Conservation (phyloP, 2,329 filamentous ascomycete genomes). For the Cadophora sp. region DNA sequence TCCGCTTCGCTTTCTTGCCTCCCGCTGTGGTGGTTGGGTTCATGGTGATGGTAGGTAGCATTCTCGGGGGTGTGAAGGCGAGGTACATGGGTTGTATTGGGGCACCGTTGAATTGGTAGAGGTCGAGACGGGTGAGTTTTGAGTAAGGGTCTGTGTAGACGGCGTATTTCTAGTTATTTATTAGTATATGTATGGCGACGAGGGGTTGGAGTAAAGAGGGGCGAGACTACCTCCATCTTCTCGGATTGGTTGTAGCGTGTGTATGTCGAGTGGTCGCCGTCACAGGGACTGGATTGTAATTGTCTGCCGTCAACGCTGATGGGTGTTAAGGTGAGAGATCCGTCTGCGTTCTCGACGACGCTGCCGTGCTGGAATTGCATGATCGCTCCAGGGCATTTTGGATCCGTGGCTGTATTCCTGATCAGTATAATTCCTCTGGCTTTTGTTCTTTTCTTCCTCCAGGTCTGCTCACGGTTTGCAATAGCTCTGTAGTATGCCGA, state of each 20-base stretch:
- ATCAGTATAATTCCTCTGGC: slow-evolving; percentile 24
- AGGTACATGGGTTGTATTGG: slow-evolving; percentile 74
- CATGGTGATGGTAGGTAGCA: slow-evolving; percentile 72
- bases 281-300: slow-evolving; percentile 69
- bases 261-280: slow-evolving; percentile 58
- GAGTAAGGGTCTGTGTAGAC: slow-evolving; percentile 64
- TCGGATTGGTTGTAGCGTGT: slow-evolving; percentile 72
- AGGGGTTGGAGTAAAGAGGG: not conserved
- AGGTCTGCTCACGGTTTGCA: slow-evolving; percentile 64
- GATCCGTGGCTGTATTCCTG: slow-evolving; percentile 57
- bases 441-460: not conserved
- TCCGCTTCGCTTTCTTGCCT: slow-evolving; percentile 48
- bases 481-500: slow-evolving; percentile 73
- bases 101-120: slow-evolving; percentile 68
- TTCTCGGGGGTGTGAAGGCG: slow-evolving; percentile 66
- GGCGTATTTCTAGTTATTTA: slow-evolving; percentile 45
- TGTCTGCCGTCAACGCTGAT: slow-evolving; percentile 72
- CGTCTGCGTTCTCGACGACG: slow-evolving; percentile 62
- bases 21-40: slow-evolving; percentile 57
- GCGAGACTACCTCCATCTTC: slow-evolving; percentile 60
- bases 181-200: slow-evolving; percentile 12
- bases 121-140: slow-evolving; percentile 66
- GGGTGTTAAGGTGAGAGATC: slow-evolving; percentile 64
- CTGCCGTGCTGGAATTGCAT: slow-evolving; percentile 78
- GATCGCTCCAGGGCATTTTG: slow-evolving; percentile 67